Evolutionary conservation across 192 early-diverging fungal species (phyloP).

Genomic region (Umbelopsis vinacea): DNA sequence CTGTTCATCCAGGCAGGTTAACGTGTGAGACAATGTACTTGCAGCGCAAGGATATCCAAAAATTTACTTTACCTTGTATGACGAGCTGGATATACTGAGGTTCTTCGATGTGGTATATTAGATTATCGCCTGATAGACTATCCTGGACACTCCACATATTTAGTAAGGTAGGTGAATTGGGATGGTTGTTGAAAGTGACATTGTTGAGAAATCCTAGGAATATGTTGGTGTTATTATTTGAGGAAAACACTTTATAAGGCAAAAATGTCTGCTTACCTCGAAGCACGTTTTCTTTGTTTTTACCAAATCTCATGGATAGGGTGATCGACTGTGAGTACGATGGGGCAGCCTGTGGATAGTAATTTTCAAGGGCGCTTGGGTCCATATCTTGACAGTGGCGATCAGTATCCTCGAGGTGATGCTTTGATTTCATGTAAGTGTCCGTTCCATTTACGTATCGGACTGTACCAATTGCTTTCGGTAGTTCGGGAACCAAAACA

Average conservation of each 20-base stretch:
- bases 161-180: conserved; percentile 57
- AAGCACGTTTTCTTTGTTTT: conserved; percentile 6
- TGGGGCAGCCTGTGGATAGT: conserved; percentile 11
- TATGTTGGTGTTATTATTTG: conserved; percentile 17
- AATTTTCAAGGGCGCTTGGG: conserved; percentile 10
- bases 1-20: not conserved
- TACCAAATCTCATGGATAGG: not conserved
- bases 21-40: not conserved
- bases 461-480: conserved; percentile 24
- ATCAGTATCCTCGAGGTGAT: not conserved
- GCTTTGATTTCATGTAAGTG: not conserved
- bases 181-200: conserved; percentile 69
- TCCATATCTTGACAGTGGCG: conserved; percentile 25
- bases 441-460: not conserved
- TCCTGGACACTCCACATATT: conserved; percentile 51
- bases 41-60: conserved; percentile 45
- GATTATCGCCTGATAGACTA: conserved; percentile 56
- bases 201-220: conserved; percentile 62
- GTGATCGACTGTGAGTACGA: not conserved
- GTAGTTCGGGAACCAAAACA: conserved; percentile 59
- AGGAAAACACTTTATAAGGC: too few species aligned
- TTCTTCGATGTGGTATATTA: conserved; percentile 52
- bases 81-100: conserved; percentile 60
- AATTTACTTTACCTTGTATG: conserved; percentile 51
- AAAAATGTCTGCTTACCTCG: not conserved